These are phyloP conservation scores for Quercus gilva DNA, from an alignment of 306 rosid genomes.

Conservation along the genomic window DNA sequence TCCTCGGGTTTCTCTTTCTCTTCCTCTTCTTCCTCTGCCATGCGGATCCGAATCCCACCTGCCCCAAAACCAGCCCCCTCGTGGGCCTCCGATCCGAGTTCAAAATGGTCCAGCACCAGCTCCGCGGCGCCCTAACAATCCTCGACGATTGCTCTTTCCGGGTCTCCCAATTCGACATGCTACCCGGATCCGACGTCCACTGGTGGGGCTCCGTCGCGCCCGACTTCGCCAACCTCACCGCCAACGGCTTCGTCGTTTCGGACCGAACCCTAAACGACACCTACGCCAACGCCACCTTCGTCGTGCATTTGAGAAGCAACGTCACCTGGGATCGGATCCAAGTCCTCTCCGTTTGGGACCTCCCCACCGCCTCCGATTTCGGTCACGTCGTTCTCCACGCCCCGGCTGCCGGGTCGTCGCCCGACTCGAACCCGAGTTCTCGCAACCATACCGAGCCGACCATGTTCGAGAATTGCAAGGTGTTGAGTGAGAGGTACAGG, in stretches of 20 bases:
- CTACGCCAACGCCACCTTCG: slow-evolving; percentile 47
- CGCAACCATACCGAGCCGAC: slow-evolving; percentile 42
- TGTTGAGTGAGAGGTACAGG: slow-evolving; percentile 48
- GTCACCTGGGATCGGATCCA: slow-evolving; percentile 70
- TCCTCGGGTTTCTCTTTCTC: slow-evolving; percentile 27
- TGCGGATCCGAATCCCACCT: slow-evolving; percentile 54
- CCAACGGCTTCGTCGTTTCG: slow-evolving; percentile 52
- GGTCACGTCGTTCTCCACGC: slow-evolving; percentile 53
- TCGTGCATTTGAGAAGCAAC: slow-evolving; percentile 48
- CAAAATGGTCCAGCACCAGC: slow-evolving; percentile 81
- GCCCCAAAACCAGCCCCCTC: slow-evolving; percentile 42
- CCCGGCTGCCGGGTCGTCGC: slow-evolving; percentile 6
- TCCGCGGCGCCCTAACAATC: slow-evolving; percentile 59
- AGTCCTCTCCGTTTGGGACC: slow-evolving; percentile 81
- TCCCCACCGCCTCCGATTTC: slow-evolving; percentile 68
- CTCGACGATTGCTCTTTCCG: slow-evolving; percentile 74
- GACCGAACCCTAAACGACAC: slow-evolving; percentile 56
- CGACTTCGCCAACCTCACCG: slow-evolving; percentile 53
- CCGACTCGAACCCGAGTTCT: slow-evolving; percentile 24
- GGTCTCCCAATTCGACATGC: slow-evolving; percentile 85
- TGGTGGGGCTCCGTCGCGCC: slow-evolving; percentile 64
- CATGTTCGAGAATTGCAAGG: slow-evolving; percentile 72
- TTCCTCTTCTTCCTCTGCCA: slow-evolving; percentile 21
- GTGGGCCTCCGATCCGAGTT: slow-evolving; percentile 50
- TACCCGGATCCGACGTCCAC: slow-evolving; percentile 68